These are phyloP conservation scores for Trametopsis cervina DNA, from an alignment of 768 basidiomycete genomes.

Conservation along the genomic window DNA sequence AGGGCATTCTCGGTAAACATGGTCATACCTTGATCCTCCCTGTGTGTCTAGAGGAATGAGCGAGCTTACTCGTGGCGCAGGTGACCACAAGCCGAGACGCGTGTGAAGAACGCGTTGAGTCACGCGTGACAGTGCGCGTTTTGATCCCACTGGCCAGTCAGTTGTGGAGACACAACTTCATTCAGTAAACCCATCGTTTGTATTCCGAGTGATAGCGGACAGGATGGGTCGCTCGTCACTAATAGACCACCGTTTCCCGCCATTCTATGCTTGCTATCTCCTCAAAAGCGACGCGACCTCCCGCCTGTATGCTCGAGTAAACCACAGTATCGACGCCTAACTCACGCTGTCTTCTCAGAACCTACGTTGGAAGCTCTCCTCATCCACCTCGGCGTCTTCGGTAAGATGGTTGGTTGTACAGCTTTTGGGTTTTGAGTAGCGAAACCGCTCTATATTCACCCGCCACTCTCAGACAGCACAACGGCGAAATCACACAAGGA, in stretches of 20 bases:
- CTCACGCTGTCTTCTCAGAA: constrained; percentile 30
- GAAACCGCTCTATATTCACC: not conserved
- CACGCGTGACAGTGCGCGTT: not conserved
- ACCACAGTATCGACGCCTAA: not conserved
- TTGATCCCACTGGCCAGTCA: not conserved
- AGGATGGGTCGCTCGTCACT: too few species aligned
- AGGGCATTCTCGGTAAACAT: not conserved
- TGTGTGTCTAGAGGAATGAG: too few species aligned
- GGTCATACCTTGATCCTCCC: not conserved
- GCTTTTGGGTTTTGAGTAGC: not conserved
- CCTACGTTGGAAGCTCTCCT: constrained; percentile 73
- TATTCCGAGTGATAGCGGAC: too few species aligned
- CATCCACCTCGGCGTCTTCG: constrained; percentile 59
- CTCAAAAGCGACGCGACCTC: constrained; percentile 59
- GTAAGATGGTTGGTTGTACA: constrained; percentile 23
- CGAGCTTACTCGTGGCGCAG: too few species aligned
- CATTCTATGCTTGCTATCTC: constrained; percentile 81
- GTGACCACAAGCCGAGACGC: too few species aligned
- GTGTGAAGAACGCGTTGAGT: not conserved
- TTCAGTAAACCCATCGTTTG: too few species aligned
- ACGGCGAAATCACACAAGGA: constrained; percentile 67
- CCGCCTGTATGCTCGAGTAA: constrained; percentile 25
- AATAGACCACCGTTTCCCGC: constrained; percentile 39
- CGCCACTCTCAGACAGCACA: constrained; percentile 54
- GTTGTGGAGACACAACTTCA: too few species aligned